Conservation (phyloP, 1,139 yeast species). For the Yamadazyma pseudoaaseri region DNA sequence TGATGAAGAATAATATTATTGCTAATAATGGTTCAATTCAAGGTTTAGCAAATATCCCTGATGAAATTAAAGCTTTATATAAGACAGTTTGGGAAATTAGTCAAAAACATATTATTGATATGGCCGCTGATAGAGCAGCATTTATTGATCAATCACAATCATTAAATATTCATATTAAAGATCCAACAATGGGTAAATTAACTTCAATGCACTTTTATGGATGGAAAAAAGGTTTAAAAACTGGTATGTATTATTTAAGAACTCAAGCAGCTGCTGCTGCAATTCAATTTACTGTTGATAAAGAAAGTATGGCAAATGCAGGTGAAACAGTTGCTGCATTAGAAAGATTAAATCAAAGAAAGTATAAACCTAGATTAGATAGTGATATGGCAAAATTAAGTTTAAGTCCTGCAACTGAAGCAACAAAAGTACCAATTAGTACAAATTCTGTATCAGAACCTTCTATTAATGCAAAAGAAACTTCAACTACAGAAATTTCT, state of each 20-base stretch:
- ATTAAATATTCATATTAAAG: conserved; percentile 53
- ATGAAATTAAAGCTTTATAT: conserved; percentile 49
- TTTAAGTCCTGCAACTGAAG: background rate
- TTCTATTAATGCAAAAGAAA: conserved; percentile 16
- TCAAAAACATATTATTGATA: conserved; percentile 54
- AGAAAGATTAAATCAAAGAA: conserved; percentile 55
- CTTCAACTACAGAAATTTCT: too few relatives aligned
- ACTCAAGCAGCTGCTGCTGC: conserved; percentile 66
- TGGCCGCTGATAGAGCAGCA: conserved; percentile 63
- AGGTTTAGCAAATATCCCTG: conserved; percentile 49
- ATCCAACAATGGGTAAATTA: conserved; percentile 58
- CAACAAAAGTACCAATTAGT: conserved; percentile 17
- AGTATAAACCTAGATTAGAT: conserved; percentile 24
- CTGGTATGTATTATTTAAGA: conserved; percentile 63
- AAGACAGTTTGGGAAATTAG: conserved; percentile 64
- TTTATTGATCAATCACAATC: conserved; percentile 62
- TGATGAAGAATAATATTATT: conserved; percentile 53
- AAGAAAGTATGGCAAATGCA: conserved; percentile 40
- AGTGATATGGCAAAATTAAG: background rate
- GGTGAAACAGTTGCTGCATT: conserved; percentile 52
- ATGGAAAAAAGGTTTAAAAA: conserved; percentile 63
- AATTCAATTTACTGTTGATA: conserved; percentile 58
- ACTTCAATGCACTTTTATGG: conserved; percentile 62
- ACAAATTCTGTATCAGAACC: conserved; percentile 30
- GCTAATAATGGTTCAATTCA: conserved; percentile 57